Base-by-base conservation (phyloP, 2,329 filamentous ascomycete species). In the Calonectria hongkongensis region DNA sequence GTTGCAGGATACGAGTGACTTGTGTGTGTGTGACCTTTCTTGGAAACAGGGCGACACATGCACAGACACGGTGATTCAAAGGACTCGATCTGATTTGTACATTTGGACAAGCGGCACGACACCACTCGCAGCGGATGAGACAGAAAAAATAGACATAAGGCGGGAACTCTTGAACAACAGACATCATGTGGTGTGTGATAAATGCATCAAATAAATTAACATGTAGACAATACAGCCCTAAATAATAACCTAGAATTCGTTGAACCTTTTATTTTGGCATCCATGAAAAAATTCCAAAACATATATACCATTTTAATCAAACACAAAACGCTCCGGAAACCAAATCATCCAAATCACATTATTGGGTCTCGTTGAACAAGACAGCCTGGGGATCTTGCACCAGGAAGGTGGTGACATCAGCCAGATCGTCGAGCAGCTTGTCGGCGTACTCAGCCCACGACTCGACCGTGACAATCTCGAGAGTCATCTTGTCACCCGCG, bases 391-490 rank as follows among this genome's bases (percentile, higher is more conserved):
- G 54, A 8, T 60, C 54, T 21, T 60, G 54, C n/a, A 60, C 54
- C 54, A 80, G 47, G 18, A 75, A 74, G 12, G 41, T 28, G 41
- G 73, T 70, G 3, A 78, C 70, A 73, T 84, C 65, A 76, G 83
- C 86, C 74, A 92, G 76, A 65, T 90, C 88, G 25, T 86, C 84
- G 63, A 93, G 78, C 68, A 92, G 78, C 15, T 85, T 85, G 56
- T 83, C 82, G 1, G 90, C 90, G 63, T 90, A 87, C 0, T 81
- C 83, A 13, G 83, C 84, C 89, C 90, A 92, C 60, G 86, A 88
- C 79, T 89, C 84, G 75, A 91, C 89, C 2, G 90, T 92, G 25
- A 92, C 89, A 79, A 92, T 86, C 84, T 92, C 91, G 65, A 92
- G 83, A 60, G 86, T 88, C 80, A 89, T 81, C 79, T 81, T 83